Evolutionary conservation across 202 grass and related monocot genomes (phyloP).

Genomic region (Digitaria exilis): DNA sequence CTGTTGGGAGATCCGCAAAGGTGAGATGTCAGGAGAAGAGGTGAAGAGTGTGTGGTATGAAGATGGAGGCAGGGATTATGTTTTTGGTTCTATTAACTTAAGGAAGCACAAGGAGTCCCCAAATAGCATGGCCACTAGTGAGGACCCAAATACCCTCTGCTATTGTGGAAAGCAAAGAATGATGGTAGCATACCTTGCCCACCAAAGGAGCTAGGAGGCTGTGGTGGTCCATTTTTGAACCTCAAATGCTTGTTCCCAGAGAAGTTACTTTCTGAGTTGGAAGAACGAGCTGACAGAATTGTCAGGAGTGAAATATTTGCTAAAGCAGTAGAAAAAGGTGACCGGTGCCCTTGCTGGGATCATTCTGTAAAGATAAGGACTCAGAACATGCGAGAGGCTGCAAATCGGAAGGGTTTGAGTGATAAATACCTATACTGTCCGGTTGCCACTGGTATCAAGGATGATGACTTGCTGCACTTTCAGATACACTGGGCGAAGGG

Average conservation of each 20-base stretch:
- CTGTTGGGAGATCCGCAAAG: constrained; percentile 58
- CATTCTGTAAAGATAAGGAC: constrained; percentile 20
- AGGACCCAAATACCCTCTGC: not conserved
- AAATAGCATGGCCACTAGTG: not conserved
- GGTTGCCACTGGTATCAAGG: constrained; percentile 30
- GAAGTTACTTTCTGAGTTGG: constrained; percentile 38
- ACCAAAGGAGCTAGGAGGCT: constrained; percentile 63
- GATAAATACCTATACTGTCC: constrained; percentile 63
- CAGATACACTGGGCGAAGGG: constrained; percentile 68
- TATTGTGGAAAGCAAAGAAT: constrained; percentile 53
- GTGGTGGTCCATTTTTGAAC: constrained; percentile 47
- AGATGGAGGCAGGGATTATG: constrained; percentile 36
- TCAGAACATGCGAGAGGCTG: constrained; percentile 39
- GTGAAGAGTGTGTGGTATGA: not conserved
- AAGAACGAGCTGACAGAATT: constrained; percentile 52
- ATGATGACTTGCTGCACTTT: constrained; percentile 58
- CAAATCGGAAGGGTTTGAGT: constrained; percentile 30
- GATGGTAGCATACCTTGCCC: constrained; percentile 75
- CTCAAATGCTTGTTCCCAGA: constrained; percentile 62
- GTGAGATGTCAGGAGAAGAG: constrained; percentile 55
- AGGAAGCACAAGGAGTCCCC: not conserved
- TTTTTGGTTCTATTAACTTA: constrained; percentile 26
- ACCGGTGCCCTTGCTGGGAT: constrained; percentile 44
- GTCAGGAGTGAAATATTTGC: constrained; percentile 26
- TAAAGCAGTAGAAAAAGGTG: constrained; percentile 1